Evolutionary conservation across 2,329 filamentous ascomycete genomes (phyloP), one percentile per base, ranked within the genome.

Genomic region (Fusarium circinatum): DNA sequence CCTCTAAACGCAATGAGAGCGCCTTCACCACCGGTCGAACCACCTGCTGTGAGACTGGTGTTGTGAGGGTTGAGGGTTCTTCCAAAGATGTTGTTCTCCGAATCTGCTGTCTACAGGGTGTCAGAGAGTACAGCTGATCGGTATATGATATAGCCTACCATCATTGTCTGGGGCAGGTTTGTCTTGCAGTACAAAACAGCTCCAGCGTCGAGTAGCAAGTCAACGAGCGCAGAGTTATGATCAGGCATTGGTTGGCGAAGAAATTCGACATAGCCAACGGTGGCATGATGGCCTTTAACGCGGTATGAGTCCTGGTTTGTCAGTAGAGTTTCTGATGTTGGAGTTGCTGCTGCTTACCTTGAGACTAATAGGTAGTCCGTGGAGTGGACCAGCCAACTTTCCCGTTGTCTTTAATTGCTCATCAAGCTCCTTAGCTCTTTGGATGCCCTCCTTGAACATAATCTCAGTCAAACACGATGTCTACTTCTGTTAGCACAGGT

Each of bases 141-240:
- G 5, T 12, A 3, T 3, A 7, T 13, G 26, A 4, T 12, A 2
- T 22, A 15, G 9, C 57, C 15, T 44, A 89, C 87, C 67, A 91
- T 90, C 89, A 92, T 90, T 80, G 88, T 89, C 20, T 89, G 91
- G 0, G 87, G 86, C 12, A 88, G 80, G 68, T 86, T 88, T 9
- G 87, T 88, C 80, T 89, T 80, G 76, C 71, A 76, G 39, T 80
- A 80, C 0, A 80, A n/a, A 17, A 80, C 78, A 8, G 78, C 79
- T 17, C 79, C 79, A 1, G 74, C 72, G 8, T 76, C 74, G 3
- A 79, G 57, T 2, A 80, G 59, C 8, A 80, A 41, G 7, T 80
- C 54, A 0, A 80, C 78, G 5, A 80, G 55, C 0, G 79, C 67
- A 11, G 79, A 74, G 34, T 75, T 78, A 13, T 59, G 52, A 6